phyloP scores from a whole-genome alignment of 108 stramenopile genomes.

The Discostella pseudostelligera region DNA sequence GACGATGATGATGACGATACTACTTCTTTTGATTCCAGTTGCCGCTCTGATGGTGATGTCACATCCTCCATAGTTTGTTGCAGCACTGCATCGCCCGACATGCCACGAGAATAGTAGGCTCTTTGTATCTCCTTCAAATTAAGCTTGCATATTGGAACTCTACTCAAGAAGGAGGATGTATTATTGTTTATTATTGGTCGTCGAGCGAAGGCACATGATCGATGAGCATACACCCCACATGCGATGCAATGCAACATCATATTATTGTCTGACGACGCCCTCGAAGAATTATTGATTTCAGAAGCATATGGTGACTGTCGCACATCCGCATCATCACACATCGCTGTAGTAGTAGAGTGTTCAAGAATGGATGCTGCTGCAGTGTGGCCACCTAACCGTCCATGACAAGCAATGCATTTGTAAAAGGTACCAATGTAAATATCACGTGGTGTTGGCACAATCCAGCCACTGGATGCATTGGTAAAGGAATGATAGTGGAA shows the following conservation, averaged over 20 bases:
- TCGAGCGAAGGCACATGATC: constrained; percentile 59
- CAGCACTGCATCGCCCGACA: neutral
- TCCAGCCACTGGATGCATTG: constrained; percentile 29
- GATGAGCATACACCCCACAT: constrained; percentile 73
- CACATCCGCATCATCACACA: constrained; percentile 1
- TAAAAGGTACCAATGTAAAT: constrained; percentile 49
- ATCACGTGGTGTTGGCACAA: constrained; percentile 33
- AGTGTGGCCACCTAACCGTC: constrained; percentile 54
- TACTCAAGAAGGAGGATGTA: neutral
- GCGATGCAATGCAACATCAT: constrained; percentile 60
- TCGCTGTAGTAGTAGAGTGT: no score
- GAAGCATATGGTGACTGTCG: neutral
- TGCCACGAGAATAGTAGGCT: constrained; percentile 12
- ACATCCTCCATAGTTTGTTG: neutral
- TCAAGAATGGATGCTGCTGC: no score
- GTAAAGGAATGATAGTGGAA: constrained; percentile 71
- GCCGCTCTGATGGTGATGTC: neutral
- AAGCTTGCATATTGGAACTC: constrained; percentile 15
- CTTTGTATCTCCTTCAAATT: constrained; percentile 22
- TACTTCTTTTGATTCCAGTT: neutral
- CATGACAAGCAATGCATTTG: constrained; percentile 57
- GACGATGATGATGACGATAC: constrained; percentile 5
- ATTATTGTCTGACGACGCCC: neutral
- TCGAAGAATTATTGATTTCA: constrained; percentile 5
- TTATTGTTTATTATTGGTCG: neutral